phyloP scores from a whole-genome alignment of 75 land plant genomes.

The Isoetes taiwanensis region DNA sequence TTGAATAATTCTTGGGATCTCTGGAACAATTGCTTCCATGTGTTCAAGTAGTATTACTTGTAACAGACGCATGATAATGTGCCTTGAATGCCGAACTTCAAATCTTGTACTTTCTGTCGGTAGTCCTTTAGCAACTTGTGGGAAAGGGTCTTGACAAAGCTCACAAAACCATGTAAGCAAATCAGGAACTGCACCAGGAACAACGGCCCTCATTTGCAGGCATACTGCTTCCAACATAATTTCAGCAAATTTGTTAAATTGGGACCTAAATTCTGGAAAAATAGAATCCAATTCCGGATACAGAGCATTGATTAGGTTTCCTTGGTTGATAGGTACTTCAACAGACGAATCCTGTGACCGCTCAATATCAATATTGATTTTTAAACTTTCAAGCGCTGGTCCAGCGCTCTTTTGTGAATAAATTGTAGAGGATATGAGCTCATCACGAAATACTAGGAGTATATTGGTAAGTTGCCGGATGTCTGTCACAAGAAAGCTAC shows the following conservation, averaged over 20 bases:
- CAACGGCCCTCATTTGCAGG: slow-evolving; percentile 43
- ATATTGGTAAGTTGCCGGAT: slow-evolving; percentile 43
- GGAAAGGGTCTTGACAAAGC: slow-evolving; percentile 51
- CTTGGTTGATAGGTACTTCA: not conserved
- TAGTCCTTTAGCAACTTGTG: slow-evolving; percentile 2
- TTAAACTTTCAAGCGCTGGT: not conserved
- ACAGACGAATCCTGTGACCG: not conserved
- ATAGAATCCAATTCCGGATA: slow-evolving; percentile 58
- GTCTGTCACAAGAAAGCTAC: slow-evolving; percentile 48
- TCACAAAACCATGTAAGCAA: slow-evolving; percentile 83
- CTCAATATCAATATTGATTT: not conserved
- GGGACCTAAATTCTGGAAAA: slow-evolving; percentile 49
- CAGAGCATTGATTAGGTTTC: slow-evolving; percentile 20
- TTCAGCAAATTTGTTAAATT: slow-evolving; percentile 53
- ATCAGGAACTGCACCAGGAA: slow-evolving; percentile 52
- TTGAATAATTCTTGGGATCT: slow-evolving; percentile 64
- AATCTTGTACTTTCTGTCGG: slow-evolving; percentile 14
- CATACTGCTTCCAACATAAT: slow-evolving; percentile 59
- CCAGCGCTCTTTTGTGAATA: slow-evolving; percentile 12
- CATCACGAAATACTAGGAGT: slow-evolving; percentile 71
- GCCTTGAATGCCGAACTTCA: slow-evolving; percentile 50
- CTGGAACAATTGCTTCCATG: slow-evolving; percentile 84
- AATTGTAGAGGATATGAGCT: slow-evolving; percentile 40
- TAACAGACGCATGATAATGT: slow-evolving; percentile 45
- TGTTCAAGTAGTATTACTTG: slow-evolving; percentile 80